Conservation (phyloP, 257 asterid species). For the Petunia axillaris region DNA sequence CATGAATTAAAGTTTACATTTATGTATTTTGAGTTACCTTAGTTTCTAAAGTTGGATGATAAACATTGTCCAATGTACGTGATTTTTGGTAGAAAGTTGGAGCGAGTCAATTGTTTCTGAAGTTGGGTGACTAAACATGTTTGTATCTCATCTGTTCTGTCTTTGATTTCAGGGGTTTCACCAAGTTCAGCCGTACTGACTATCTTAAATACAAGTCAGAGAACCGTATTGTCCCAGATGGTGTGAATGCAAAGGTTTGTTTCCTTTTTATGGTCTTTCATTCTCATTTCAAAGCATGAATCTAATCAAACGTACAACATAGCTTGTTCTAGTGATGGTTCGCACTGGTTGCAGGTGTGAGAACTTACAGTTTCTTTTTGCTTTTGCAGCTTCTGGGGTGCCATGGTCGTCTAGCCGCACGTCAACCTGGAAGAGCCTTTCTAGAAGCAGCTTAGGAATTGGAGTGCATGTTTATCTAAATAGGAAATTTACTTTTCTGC, state of each 20-base stretch:
- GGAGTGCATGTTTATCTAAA: no score
- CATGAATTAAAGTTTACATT: no score
- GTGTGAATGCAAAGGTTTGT: constrained; percentile 35
- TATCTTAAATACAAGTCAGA: constrained; percentile 30
- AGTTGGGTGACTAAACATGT: not conserved
- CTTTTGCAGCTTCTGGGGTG: constrained; percentile 27
- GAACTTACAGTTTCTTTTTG: not conserved
- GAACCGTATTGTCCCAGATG: constrained; percentile 27
- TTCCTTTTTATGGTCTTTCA: not conserved
- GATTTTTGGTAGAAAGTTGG: not conserved
- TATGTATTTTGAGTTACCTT: no score
- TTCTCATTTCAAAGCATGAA: not conserved
- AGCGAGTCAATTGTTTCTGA: not conserved
- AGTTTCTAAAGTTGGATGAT: no score
- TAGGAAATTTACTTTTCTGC: no score
- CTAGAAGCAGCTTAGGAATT: no score
- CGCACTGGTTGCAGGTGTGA: not conserved
- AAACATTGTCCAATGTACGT: no score
- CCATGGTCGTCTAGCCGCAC: not conserved
- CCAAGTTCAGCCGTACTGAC: constrained; percentile 31
- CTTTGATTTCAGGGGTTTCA: constrained; percentile 29
- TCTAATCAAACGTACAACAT: not conserved
- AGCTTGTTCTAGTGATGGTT: not conserved
- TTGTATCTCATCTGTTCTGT: not conserved
- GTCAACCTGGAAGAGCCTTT: no score